Evolutionary conservation across 163 green algal species (phyloP), one percentile per base, ranked within the genome.

Genomic region (Chlamydomonas reinhardtii): DNA sequence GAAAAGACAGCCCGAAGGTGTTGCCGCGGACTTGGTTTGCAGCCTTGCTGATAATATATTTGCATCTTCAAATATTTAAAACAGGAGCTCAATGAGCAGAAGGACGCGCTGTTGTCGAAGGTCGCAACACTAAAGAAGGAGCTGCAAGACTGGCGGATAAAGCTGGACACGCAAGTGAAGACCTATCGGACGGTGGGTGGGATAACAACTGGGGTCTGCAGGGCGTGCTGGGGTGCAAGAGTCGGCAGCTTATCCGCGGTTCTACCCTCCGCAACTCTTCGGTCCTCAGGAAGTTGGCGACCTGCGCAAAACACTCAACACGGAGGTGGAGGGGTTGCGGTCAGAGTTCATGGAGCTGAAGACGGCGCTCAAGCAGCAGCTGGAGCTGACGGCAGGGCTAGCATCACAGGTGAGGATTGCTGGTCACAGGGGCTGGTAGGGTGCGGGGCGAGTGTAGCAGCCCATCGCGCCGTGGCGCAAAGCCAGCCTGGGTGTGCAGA

Each of bases 51-150:
- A 35, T 56, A 12, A 37, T 20, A 4, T 29, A 0, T 24, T 3
- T 32, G 27, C 8, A 8, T 74, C 5, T 48, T 5, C 5, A 48
- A 35, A 59, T 29, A 35, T 35, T 29, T 73, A 4, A 6, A 76
- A 68, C 88, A 94, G 91, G 93, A 95, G 75, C 86, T 95, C 20
- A 91, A 91, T 61, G 88, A 93, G 54, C 91, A 93, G 52, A 96
- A 97, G 73, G 90, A 94, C 27, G 93, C 96, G 88, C 90, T 97
- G 17, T 85, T 97, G 5, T 61, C 74, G 20, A 95, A 95, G 71
- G 95, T 97, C 24, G 83, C 94, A 34, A 90, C 73, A 12, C 77
- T 97, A 66, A 96, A 96, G 79, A 93, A 94, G 83, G 94, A 96
- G 68, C 83, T 98, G 29, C 82, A 92, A 27, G 95, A 97, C 76